phyloP scores from a whole-genome alignment of 495 filamentous ascomycete species.

The Penicillium parvum region DNA sequence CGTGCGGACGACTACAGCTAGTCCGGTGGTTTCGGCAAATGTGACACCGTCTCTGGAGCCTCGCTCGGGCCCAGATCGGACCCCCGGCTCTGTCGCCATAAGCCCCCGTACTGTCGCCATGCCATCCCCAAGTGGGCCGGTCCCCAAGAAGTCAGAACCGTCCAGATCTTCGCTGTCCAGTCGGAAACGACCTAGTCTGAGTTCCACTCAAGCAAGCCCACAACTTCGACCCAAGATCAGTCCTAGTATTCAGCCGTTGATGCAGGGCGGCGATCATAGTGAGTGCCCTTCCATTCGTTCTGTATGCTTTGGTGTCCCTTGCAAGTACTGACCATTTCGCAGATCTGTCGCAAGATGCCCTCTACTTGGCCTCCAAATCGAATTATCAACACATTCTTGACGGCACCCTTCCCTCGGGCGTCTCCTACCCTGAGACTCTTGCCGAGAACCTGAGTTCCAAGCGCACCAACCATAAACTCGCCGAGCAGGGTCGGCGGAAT shows the following conservation, averaged over 20 bases:
- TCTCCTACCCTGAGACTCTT: constrained; percentile 84
- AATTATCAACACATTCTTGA: constrained; percentile 98
- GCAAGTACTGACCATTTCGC: constrained; percentile 8
- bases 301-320: neutral
- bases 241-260: constrained; percentile 85
- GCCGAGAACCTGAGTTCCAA: constrained; percentile 93
- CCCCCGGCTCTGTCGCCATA: constrained; percentile 27
- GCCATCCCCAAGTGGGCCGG: constrained; percentile 42
- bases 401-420: constrained; percentile 82
- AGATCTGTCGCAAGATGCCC: constrained; percentile 61
- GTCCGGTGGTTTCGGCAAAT: constrained; percentile 28
- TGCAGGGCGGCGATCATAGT: constrained; percentile 75
- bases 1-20: constrained; percentile 22
- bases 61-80: constrained; percentile 20
- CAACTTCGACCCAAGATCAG: constrained; percentile 90
- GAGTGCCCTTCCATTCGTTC: constrained; percentile 25
- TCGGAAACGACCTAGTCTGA: constrained; percentile 68
- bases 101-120: constrained; percentile 37
- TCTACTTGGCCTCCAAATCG: constrained; percentile 85
- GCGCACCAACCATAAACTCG: constrained; percentile 95
- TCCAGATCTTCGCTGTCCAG: constrained; percentile 26
- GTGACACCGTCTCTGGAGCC: constrained; percentile 30
- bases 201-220: constrained; percentile 74
- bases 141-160: constrained; percentile 37
- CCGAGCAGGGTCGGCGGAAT: constrained; percentile 91